A percentile compares a stretch with the other conserved stretches of the same genome.
These are phyloP conservation scores for Erucastrum elatum DNA, from an alignment of 345 rosid species.

Conservation along the genomic window DNA sequence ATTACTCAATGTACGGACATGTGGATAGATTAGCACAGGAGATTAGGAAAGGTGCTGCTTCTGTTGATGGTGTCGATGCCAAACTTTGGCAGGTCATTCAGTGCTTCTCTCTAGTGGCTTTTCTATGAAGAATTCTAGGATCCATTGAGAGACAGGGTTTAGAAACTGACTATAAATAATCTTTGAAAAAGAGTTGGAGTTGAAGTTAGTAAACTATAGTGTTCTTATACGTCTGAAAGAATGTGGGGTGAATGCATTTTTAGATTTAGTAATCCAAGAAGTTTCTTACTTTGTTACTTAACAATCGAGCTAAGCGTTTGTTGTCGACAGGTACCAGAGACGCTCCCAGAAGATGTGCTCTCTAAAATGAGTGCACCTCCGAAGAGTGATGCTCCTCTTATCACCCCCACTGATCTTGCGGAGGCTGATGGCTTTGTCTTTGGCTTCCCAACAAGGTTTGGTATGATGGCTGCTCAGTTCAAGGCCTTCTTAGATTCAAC, in stretches of 20 bases:
- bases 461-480: conserved; percentile 98
- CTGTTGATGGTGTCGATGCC: background rate
- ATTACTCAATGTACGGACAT: too few relatives aligned
- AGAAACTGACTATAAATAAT: background rate
- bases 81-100: background rate
- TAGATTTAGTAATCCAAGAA: too few relatives aligned
- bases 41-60: background rate
- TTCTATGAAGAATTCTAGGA: background rate
- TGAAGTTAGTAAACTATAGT: too few relatives aligned
- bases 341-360: conserved; percentile 76
- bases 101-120: background rate
- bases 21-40: background rate
- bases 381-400: conserved; percentile 71
- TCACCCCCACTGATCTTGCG: conserved; percentile 67
- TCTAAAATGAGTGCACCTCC: conserved; percentile 89
- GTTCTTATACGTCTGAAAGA: background rate
- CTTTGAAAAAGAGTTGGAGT: background rate
- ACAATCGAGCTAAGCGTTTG: background rate
- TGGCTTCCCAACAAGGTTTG: conserved; percentile 96
- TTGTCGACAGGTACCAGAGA: conserved; percentile 72
- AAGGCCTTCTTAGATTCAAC: conserved; percentile 92
- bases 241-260: background rate
- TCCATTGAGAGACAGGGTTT: background rate
- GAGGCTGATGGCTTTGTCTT: conserved; percentile 90
- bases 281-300: too few relatives aligned